phyloP scores from a whole-genome alignment of 306 rosid species.

The Begonia peltatifolia region DNA sequence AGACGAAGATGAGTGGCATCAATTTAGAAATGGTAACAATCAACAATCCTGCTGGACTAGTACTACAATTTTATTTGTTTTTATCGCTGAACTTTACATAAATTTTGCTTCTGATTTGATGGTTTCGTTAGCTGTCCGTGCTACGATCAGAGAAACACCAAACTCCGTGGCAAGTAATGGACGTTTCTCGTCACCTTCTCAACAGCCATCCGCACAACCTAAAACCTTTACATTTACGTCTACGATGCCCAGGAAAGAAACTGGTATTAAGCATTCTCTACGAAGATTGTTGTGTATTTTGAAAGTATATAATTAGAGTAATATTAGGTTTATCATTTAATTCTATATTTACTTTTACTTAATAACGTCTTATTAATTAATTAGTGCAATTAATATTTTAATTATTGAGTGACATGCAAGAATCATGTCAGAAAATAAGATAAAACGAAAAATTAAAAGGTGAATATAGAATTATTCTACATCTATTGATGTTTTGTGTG shows the following conservation, averaged over 20 bases:
- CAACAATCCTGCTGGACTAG: too few species aligned
- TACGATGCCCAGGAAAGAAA: constrained; percentile 56
- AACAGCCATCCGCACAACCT: constrained; percentile 34
- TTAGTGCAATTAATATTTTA: too few species aligned
- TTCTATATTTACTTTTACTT: neutral
- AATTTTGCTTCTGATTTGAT: constrained; percentile 12
- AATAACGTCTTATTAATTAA: too few species aligned
- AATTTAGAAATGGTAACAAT: constrained; percentile 56
- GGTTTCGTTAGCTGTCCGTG: constrained; percentile 57
- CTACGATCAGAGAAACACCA: constrained; percentile 82
- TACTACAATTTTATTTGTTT: too few species aligned
- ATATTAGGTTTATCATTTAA: neutral
- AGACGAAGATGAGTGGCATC: constrained; percentile 84
- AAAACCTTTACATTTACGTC: constrained; percentile 67
- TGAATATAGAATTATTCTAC: neutral
- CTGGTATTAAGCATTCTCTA: constrained; percentile 23
- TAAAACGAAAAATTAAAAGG: too few species aligned
- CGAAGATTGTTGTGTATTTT: neutral
- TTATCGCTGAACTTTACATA: constrained; percentile 8
- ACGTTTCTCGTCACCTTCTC: constrained; percentile 52
- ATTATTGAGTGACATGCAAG: too few species aligned
- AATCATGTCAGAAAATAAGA: too few species aligned
- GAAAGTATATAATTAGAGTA: neutral
- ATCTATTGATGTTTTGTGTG: constrained; percentile 11
- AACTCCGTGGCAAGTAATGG: constrained; percentile 55